Conservation (phyloP, 2,329 filamentous ascomycete species). For the Thielaviopsis punctulata region DNA sequence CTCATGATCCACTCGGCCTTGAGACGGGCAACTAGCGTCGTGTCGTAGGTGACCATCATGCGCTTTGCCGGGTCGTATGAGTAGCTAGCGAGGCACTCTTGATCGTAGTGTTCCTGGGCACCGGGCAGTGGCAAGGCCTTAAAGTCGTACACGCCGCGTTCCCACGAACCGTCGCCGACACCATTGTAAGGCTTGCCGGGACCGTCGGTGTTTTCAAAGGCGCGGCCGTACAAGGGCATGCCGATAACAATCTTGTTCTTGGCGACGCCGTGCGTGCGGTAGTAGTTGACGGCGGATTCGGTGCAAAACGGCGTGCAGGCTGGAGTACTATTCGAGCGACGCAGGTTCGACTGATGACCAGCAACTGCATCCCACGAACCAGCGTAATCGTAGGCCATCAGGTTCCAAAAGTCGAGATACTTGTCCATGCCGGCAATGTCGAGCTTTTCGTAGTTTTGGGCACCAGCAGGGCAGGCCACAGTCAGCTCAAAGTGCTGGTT, state of each 20-base stretch:
- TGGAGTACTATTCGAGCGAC: conserved; percentile 37
- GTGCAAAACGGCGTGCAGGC: conserved; percentile 63
- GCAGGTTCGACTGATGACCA: conserved; percentile 72
- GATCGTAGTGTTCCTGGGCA: conserved; percentile 46
- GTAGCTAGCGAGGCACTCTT: conserved; percentile 51
- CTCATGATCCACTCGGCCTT: conserved; percentile 59
- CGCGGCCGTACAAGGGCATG: conserved; percentile 82
- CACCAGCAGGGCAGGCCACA: conserved; percentile 45
- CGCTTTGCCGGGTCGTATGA: conserved; percentile 49
- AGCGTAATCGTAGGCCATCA: conserved; percentile 82
- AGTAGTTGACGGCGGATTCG: conserved; percentile 50
- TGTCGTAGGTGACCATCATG: conserved; percentile 68
- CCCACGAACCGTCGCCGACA: conserved; percentile 66
- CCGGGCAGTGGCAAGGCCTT: conserved; percentile 62
- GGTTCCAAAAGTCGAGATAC: conserved; percentile 56
- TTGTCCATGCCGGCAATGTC: conserved; percentile 47
- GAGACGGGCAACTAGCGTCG: conserved; percentile 41
- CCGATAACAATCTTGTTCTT: conserved; percentile 66
- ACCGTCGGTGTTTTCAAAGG: conserved; percentile 65
- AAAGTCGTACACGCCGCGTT: conserved; percentile 74
- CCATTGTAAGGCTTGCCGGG: conserved; percentile 53
- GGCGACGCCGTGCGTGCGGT: conserved; percentile 46
- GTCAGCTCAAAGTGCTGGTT: conserved; percentile 43
- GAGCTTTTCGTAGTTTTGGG: conserved; percentile 44
- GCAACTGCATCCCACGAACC: conserved; percentile 60